A percentile compares a stretch with the other conserved stretches of the same genome.
Conservation (phyloP, 352 stramenopile species). For the Pythium brassicae region DNA sequence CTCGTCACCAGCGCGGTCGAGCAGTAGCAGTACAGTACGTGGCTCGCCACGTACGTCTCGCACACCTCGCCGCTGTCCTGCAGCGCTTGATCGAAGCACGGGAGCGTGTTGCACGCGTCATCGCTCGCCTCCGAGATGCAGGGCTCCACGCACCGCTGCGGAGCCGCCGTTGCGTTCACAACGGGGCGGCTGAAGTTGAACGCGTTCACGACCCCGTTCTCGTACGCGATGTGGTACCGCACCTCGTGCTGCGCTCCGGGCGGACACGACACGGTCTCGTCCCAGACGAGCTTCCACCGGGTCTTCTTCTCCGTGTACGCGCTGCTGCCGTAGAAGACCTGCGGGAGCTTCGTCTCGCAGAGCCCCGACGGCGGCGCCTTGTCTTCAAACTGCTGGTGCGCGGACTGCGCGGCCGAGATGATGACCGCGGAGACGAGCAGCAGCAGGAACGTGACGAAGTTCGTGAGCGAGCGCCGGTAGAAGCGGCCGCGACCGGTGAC, state of each 20-base stretch:
- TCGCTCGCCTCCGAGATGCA: constrained; percentile 55
- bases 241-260: constrained; percentile 16
- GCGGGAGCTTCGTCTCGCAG: constrained; percentile 47
- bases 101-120: constrained; percentile 49
- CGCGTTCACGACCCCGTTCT: constrained; percentile 22
- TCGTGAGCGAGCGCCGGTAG: constrained; percentile 60
- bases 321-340: constrained; percentile 55
- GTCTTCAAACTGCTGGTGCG: constrained; percentile 62
- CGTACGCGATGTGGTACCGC: constrained; percentile 58
- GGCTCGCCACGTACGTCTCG: constrained; percentile 53
- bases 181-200: background rate
- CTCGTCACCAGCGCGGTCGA: constrained; percentile 39
- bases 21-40: constrained; percentile 74
- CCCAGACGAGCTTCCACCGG: constrained; percentile 52
- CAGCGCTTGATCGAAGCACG: constrained; percentile 51
- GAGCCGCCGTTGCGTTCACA: background rate
- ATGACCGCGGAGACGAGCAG: constrained; percentile 66
- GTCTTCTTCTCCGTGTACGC: constrained; percentile 14
- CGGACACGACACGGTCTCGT: constrained; percentile 43
- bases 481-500: constrained; percentile 54
- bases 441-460: constrained; percentile 68
- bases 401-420: constrained; percentile 74
- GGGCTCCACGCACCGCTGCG: constrained; percentile 41
- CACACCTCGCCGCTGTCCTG: constrained; percentile 33
- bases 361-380: constrained; percentile 56